phyloP scores from a whole-genome alignment of 2,329 filamentous ascomycete species.

The Penicillium nordicum region DNA sequence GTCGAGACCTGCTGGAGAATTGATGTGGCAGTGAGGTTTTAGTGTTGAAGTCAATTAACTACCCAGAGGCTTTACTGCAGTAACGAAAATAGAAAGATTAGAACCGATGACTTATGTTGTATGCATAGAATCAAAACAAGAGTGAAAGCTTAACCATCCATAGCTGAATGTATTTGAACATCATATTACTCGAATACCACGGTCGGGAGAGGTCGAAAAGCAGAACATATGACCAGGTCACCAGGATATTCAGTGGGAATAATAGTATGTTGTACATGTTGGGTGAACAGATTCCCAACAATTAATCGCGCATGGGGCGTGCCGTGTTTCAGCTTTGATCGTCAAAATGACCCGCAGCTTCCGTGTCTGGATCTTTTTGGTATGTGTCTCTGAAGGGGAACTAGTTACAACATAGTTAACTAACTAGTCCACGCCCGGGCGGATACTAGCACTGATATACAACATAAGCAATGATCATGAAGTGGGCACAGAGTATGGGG shows the following conservation, averaged over 20 bases:
- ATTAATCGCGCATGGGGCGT: background rate
- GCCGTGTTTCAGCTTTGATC: background rate
- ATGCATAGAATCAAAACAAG: background rate
- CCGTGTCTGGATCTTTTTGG: background rate
- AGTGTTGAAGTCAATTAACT: background rate
- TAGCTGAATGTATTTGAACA: background rate
- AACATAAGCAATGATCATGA: background rate
- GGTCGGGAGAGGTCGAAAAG: background rate
- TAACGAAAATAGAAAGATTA: background rate
- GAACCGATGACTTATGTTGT: background rate
- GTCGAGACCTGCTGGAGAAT: background rate
- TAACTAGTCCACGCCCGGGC: background rate
- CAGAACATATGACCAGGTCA: background rate
- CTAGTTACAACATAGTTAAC: no score
- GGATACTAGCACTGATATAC: background rate
- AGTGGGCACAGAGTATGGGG: background rate
- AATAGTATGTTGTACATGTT: no score
- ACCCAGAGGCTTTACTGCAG: background rate
- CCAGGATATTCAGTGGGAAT: background rate
- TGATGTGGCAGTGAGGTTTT: background rate
- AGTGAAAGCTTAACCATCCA: background rate
- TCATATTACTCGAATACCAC: conserved; percentile 6
- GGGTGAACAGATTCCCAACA: background rate
- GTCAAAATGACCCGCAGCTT: background rate
- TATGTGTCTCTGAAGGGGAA: background rate